Evolutionary conservation across 129 eudicot genomes (phyloP), one percentile per base, ranked within the genome.

Genomic region (Saussurea involucrata): DNA sequence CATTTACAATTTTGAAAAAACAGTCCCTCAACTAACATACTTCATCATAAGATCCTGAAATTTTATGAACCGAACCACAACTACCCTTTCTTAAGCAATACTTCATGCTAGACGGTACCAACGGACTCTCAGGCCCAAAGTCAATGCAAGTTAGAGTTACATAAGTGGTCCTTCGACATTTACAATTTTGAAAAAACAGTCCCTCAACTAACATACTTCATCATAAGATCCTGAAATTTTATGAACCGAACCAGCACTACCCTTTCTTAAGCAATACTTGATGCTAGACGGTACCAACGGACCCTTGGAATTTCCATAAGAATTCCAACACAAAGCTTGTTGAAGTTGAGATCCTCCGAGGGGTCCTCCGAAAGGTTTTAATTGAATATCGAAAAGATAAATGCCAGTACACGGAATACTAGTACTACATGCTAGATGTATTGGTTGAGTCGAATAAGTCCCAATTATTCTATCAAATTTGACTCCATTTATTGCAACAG

Each of bases 391-490:
- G 24, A 63, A 55, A 12, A 90, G 72, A 76, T 82, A 82, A 15
- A 93, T 77, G 8, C 81, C 81, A 0, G 72, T 78, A 61, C 95
- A 90, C 0, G 98, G 95, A 20, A 88, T 29, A 3, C 72, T 75
- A 0, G 25, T 80, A 64, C 96, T 93, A 57, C 98, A 93, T 11
- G 96, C 96, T 34, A 93, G 74, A 77, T 85, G 94, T 63, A 93
- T 78, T 0, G 98, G 96, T 69, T 86, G 88, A 22, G 75, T 81
- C 0, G 92, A 71, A 77, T 88, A 93, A 7, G 88, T 90, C 32
- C 98, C 97, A 0, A 58, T 65, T 13, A 93, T 93, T 49, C 64
- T 76, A 33, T 85, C 83, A 66, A 79, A 93, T 13, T 33, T 80
- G 12, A 90, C 89, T 15, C 84, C 90, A 5, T 88, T 80, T 64